Evolutionary conservation across 495 filamentous ascomycete species (phyloP).

Genomic region (Annulohypoxylon stygium): DNA sequence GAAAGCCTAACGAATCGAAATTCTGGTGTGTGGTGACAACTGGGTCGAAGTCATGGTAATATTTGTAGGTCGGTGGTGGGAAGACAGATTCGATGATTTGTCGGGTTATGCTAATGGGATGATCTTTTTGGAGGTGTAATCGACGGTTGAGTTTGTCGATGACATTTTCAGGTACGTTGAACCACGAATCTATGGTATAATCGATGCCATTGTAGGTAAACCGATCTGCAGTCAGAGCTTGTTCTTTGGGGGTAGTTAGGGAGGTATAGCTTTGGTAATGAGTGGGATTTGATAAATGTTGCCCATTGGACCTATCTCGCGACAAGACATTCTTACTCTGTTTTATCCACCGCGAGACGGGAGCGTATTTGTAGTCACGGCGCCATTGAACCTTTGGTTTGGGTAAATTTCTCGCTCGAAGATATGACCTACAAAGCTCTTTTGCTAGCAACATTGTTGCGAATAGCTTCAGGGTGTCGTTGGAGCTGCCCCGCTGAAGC

Average conservation of each 20-base stretch:
- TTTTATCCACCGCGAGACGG: constrained; percentile 20
- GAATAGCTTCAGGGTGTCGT: constrained; percentile 17
- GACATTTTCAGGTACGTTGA: constrained; percentile 83
- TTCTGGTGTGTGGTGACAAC: constrained; percentile 90
- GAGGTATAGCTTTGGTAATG: constrained; percentile 8
- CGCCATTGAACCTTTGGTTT: constrained; percentile 9
- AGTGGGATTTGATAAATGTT: constrained; percentile 7
- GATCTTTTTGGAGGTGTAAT: constrained; percentile 87
- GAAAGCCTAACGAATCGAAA: constrained; percentile 96
- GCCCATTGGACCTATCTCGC: constrained; percentile 33
- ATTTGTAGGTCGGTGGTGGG: constrained; percentile 75
- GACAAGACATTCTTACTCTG: constrained; percentile 23
- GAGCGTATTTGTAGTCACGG: constrained; percentile 17
- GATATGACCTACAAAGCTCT: constrained; percentile 34
- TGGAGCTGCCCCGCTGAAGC: neutral
- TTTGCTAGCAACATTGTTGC: constrained; percentile 48
- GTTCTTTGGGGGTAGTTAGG: constrained; percentile 22
- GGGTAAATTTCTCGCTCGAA: constrained; percentile 28
- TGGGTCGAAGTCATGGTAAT: constrained; percentile 82
- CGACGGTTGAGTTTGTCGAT: constrained; percentile 77
- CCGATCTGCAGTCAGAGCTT: constrained; percentile 54
- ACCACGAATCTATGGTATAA: constrained; percentile 84
- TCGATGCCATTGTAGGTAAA: constrained; percentile 69
- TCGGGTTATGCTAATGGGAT: constrained; percentile 91
- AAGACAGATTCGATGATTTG: constrained; percentile 93